These are phyloP conservation scores for Apiospora marii DNA, from an alignment of 2,329 filamentous ascomycete species.

Conservation along the genomic window DNA sequence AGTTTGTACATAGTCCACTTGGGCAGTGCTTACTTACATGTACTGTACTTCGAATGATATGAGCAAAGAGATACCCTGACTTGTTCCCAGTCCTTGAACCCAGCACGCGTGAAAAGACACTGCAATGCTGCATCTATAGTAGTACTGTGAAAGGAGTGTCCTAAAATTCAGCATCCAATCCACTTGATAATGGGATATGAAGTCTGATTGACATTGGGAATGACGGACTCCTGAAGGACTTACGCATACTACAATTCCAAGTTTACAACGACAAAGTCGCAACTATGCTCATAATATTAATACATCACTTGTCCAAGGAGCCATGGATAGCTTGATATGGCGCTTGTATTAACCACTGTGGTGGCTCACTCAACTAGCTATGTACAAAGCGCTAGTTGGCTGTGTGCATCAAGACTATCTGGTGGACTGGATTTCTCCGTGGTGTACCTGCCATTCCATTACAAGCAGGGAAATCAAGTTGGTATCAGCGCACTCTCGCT, in stretches of 20 bases:
- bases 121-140: background rate
- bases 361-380: conserved; percentile 4
- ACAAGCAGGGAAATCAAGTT: conserved; percentile 21
- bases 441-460: background rate
- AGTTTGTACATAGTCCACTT: background rate
- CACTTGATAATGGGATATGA: too few relatives aligned
- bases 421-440: background rate
- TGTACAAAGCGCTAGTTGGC: conserved; percentile 8
- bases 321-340: background rate
- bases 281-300: too few relatives aligned
- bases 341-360: conserved; percentile 4
- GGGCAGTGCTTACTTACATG: background rate
- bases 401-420: background rate
- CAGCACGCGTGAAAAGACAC: background rate
- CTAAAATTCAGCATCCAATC: too few relatives aligned
- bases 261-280: too few relatives aligned
- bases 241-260: too few relatives aligned
- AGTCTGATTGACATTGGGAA: too few relatives aligned
- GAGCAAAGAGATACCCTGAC: background rate
- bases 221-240: too few relatives aligned
- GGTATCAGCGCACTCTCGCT: conserved; percentile 23
- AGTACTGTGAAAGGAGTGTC: background rate
- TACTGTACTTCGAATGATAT: background rate
- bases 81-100: background rate
- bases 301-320: too few relatives aligned